Evolutionary conservation across 352 stramenopile genomes (phyloP), one percentile per base, ranked within the genome.

Genomic region (Halophytophthora polymorphica): DNA sequence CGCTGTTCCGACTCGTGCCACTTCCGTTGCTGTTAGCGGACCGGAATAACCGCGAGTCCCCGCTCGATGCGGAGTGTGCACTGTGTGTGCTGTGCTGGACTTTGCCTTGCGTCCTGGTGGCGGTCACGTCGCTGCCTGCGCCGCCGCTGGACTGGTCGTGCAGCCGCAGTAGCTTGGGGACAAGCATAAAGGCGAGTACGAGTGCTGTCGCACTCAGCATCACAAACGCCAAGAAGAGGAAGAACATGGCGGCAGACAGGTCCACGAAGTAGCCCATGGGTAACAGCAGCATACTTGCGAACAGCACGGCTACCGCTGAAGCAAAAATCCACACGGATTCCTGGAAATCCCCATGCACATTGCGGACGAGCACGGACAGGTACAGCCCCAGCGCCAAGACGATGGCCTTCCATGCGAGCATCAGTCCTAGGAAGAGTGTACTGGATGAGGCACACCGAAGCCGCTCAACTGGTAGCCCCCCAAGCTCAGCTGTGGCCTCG

Each of bases 261-360:
- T 67, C 46, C 48, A 83, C 61, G 19, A 83, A 62, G 45, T 81
- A 84, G 25, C 60, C 67, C 50, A 81, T 61, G 2, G 73, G 67
- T 0, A 78, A 45, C 40, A 80, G 17, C 14, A 83, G 42, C 1
- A 80, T 35, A 43, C 63, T 66, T 13, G 59, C 69, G 17, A 80
- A 66, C 1, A 79, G 35, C 34, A 83, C 63, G 3, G 76, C 64
- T 22, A 67, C 45, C 2, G 66, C 56, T 0, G 69, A 78, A 6
- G 69, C 56, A n/a, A 83, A 77, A 17, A 83, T 83, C 69, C 69
- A 80, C 11, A 78, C 54, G 6, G 66, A 71, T 36, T 83, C 72
- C 33, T 83, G 72, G 25, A 83, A 83, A 33, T 83, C 69, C 2
- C 50, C 58, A 17, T 65, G 73, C 1, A 76, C 66, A 13, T 83